A percentile compares a stretch with the other conserved stretches of the same genome.
phyloP scores from a whole-genome alignment of 2,329 filamentous ascomycete species.

The Exophiala sp. region DNA sequence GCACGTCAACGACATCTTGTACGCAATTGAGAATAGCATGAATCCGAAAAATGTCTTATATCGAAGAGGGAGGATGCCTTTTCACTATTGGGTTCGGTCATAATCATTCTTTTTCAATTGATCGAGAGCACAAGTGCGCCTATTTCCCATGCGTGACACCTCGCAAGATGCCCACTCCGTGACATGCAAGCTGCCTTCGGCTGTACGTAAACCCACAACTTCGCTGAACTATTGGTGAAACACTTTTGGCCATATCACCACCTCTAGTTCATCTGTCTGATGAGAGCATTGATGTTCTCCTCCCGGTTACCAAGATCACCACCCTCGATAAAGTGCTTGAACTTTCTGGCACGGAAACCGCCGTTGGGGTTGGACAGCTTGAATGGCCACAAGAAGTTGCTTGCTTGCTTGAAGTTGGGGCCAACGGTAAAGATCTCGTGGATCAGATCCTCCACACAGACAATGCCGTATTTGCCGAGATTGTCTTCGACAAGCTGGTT shows the following conservation, averaged over 20 bases:
- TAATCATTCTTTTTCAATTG: slow-evolving; percentile 2
- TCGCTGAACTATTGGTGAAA: background rate
- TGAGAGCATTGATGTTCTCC: slow-evolving; percentile 93
- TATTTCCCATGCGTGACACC: slow-evolving; percentile 3
- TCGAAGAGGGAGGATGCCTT: background rate
- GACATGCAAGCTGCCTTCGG: background rate
- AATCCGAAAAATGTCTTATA: too few species aligned
- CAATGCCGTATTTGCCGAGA: slow-evolving; percentile 97
- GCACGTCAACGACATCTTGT: too few species aligned
- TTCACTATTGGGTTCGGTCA: background rate
- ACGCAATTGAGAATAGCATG: background rate
- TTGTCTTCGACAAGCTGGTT: slow-evolving; percentile 96
- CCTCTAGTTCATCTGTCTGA: slow-evolving; percentile 97
- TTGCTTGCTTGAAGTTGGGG: slow-evolving; percentile 99
- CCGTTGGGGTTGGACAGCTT: slow-evolving; percentile 98
- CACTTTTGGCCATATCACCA: background rate
- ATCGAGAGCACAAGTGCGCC: slow-evolving; percentile 4
- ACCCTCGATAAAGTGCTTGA: slow-evolving; percentile 98
- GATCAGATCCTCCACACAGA: slow-evolving; percentile 98
- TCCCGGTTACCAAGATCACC: slow-evolving; percentile 98
- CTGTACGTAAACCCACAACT: slow-evolving; percentile 3
- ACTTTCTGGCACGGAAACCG: slow-evolving; percentile 94
- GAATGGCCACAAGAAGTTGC: slow-evolving; percentile 99
- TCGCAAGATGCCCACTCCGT: background rate
- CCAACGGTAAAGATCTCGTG: slow-evolving; percentile 99